Evolutionary conservation across 352 stramenopile genomes (phyloP).

Genomic region (Pythium brachiatum): DNA sequence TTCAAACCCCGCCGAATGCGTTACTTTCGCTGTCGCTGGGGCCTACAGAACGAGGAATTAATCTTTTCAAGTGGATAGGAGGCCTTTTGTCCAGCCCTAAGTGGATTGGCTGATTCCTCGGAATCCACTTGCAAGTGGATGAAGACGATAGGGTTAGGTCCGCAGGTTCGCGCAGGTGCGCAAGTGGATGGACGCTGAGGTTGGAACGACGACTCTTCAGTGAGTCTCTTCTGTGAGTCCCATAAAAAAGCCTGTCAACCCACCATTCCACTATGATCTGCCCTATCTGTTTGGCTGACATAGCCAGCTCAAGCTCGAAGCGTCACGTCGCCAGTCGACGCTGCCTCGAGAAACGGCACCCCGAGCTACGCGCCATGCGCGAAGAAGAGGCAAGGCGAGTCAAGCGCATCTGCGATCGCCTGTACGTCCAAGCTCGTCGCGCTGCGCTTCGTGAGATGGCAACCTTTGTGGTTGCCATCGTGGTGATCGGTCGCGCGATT

Average conservation of each 20-base stretch:
- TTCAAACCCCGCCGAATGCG: too few species aligned
- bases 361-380: neutral
- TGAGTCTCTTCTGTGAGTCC: too few species aligned
- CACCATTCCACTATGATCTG: neutral
- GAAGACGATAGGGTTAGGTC: neutral
- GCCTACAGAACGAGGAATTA: too few species aligned
- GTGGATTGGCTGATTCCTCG: neutral
- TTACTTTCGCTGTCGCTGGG: too few species aligned
- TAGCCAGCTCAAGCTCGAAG: neutral
- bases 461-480: neutral
- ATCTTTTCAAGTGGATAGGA: conserved; percentile 1
- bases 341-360: neutral
- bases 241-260: neutral
- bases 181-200: neutral
- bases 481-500: neutral
- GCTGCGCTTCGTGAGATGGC: neutral
- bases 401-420: neutral
- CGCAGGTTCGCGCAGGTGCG: neutral
- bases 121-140: conserved; percentile 7
- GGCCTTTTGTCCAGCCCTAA: neutral
- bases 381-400: neutral
- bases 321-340: neutral
- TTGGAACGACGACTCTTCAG: neutral
- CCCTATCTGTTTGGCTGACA: neutral
- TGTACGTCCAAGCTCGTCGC: neutral